Conservation (phyloP, 768 basidiomycete species). For the Termitomyces heimii region DNA sequence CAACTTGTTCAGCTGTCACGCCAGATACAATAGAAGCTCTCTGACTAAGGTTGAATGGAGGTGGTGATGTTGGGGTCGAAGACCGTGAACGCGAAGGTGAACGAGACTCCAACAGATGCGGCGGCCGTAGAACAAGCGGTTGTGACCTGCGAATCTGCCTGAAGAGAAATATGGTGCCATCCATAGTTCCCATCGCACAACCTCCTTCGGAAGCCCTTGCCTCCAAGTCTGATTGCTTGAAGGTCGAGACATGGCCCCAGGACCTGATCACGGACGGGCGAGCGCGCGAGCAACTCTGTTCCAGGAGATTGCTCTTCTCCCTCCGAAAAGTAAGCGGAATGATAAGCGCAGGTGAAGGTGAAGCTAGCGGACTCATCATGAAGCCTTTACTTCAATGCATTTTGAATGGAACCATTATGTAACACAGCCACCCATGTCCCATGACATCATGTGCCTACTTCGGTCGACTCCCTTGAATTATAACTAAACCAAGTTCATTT, state of each 20-base stretch:
- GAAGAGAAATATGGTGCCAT: constrained; percentile 40
- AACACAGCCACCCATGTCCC: background rate
- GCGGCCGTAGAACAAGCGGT: constrained; percentile 11
- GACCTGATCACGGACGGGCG: constrained; percentile 24
- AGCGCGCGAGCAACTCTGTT: constrained; percentile 25
- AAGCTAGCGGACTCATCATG: background rate
- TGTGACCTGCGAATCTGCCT: constrained; percentile 12
- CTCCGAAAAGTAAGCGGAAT: constrained; percentile 30
- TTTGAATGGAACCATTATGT: background rate
- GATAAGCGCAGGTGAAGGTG: constrained; percentile 4
- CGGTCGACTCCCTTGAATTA: no score
- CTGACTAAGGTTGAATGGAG: constrained; percentile 48
- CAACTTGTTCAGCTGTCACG: constrained; percentile 61
- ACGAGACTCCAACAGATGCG: constrained; percentile 16
- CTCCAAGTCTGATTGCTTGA: constrained; percentile 1
- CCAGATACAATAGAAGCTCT: constrained; percentile 68
- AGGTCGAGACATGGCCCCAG: constrained; percentile 17
- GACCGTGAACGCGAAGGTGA: constrained; percentile 31
- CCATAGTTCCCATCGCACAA: constrained; percentile 34
- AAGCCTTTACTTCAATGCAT: background rate
- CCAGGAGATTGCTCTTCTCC: constrained; percentile 15
- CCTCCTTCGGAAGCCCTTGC: constrained; percentile 15
- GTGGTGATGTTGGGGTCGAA: constrained; percentile 35
- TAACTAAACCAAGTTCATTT: no score
- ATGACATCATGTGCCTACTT: background rate